Conservation (phyloP, 2,329 filamentous ascomycete species). For the Pyricularia grisea region DNA sequence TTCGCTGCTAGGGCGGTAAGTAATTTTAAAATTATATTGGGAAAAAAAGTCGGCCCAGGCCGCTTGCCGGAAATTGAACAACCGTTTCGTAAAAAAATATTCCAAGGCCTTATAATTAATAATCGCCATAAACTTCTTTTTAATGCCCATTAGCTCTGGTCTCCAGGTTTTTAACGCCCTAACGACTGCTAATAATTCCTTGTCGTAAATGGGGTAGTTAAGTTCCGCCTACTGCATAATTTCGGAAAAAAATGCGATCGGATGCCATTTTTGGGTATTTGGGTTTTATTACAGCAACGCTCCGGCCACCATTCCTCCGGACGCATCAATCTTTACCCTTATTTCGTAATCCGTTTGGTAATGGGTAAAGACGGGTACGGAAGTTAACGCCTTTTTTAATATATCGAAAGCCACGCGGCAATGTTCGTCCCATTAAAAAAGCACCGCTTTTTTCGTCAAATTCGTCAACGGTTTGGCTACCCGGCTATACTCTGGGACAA, state of each 20-base stretch:
- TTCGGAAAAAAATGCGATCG: constrained; percentile 2
- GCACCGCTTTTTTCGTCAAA: not conserved
- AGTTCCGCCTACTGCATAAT: not conserved
- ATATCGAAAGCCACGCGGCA: not conserved
- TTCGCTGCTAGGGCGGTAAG: too few relatives aligned
- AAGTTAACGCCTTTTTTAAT: not conserved
- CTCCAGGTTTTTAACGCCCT: not conserved
- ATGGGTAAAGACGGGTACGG: not conserved
- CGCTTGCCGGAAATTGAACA: too few relatives aligned
- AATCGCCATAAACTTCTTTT: too few relatives aligned
- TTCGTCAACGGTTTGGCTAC: not conserved
- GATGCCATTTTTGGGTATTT: not conserved
- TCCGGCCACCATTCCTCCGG: not conserved
- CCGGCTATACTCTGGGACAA: not conserved
- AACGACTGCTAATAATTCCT: not conserved
- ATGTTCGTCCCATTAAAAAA: not conserved
- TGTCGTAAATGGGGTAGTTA: constrained; percentile 2
- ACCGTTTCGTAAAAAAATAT: too few relatives aligned
- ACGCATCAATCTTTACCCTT: not conserved
- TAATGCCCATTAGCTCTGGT: not conserved
- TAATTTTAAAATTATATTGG: too few relatives aligned
- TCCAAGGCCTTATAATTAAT: too few relatives aligned
- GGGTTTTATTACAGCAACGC: not conserved
- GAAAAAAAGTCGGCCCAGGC: too few relatives aligned
- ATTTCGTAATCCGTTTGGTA: not conserved